Base-by-base conservation (phyloP, 768 basidiomycete species). In the Rhodotorula kratochvilovae region DNA sequence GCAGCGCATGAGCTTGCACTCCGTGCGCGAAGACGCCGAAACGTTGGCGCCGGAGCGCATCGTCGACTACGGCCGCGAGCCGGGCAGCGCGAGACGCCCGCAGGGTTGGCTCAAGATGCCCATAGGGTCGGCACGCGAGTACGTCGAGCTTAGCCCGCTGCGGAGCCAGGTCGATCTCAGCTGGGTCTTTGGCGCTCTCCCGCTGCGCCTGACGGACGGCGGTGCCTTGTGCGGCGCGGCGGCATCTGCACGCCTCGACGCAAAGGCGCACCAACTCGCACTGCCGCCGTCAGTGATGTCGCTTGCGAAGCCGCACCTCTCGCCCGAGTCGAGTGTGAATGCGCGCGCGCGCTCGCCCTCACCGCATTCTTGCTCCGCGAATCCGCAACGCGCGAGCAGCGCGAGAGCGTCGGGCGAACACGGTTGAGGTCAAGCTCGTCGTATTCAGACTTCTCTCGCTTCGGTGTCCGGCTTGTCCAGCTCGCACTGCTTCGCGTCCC, bases 351-450 rank as follows among this genome's bases (percentile, higher is more conserved):
- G 82, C 81, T 97, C 36, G 91, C 90, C 3, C 78, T 99, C 42
- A 91, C 90, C 27, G 89, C 93, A 1, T 98, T 96, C 81, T 84
- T 88, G 78, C 82, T 99, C 3, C 87, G 90, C n/a, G 85, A 90
- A 29, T 81, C 92, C n/a, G 82, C 87, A 8, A 86, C 85, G 4
- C 79, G 86, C 53, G 76, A 87, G 27, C 84, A 86, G 16, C 85
- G 89, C 70, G 88, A 87, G 80, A 81, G 83, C 5, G 78, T 92
- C 56, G 84, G 92, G 91, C 55, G 92, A n/a, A n/a, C n/a, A n/a
- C n/a, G n/a, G n/a, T n/a, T n/a, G n/a, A n/a, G n/a, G n/a, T n/a
- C n/a, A n/a, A n/a, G n/a, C n/a, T n/a, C n/a, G n/a, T n/a, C n/a
- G n/a, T n/a, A n/a, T n/a, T n/a, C n/a, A n/a, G n/a, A n/a, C n/a